Conservation (phyloP, 2,329 filamentous ascomycete species). For the Elsinoe batatas region DNA sequence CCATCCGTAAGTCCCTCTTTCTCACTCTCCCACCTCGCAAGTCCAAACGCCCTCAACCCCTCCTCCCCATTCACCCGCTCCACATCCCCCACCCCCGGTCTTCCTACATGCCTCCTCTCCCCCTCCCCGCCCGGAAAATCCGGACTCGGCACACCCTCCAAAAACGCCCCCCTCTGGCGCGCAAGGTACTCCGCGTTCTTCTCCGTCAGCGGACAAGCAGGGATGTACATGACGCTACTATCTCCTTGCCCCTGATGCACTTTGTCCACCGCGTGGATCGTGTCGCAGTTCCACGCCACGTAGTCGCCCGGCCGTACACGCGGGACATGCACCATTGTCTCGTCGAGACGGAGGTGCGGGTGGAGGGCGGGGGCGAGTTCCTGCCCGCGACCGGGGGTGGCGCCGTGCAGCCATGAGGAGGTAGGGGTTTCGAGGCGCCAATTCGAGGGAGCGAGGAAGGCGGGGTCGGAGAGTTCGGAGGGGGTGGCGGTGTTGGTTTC, state of each 20-base stretch:
- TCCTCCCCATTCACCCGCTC: slow-evolving; percentile 18
- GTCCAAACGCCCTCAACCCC: slow-evolving; percentile 46
- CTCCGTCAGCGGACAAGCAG: slow-evolving; percentile 70
- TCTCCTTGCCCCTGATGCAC: slow-evolving; percentile 62
- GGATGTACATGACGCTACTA: slow-evolving; percentile 82
- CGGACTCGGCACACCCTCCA: slow-evolving; percentile 43
- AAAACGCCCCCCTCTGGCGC: slow-evolving; percentile 61
- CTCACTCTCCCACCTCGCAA: slow-evolving; percentile 40
- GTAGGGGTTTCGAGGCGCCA: slow-evolving; percentile 49
- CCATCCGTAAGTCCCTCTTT: slow-evolving; percentile 39
- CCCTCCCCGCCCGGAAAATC: slow-evolving; percentile 52
- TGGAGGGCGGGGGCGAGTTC: slow-evolving; percentile 57
- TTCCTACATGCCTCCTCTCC: slow-evolving; percentile 43
- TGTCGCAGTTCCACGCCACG: slow-evolving; percentile 63
- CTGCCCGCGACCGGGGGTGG: slow-evolving; percentile 57
- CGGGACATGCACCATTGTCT: slow-evolving; percentile 64
- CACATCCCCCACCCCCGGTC: slow-evolving; percentile 32
- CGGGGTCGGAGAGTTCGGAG: slow-evolving; percentile 4
- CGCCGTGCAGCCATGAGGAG: slow-evolving; percentile 57
- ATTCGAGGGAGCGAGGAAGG: slow-evolving; percentile 45
- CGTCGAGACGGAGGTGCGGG: slow-evolving; percentile 57
- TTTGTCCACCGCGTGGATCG: slow-evolving; percentile 75
- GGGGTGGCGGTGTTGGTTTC: not conserved
- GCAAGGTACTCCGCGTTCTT: slow-evolving; percentile 61
- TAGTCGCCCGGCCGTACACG: slow-evolving; percentile 62